phyloP scores from a whole-genome alignment of 1,284 basidiomycete species.

The Ceratobasidium sp. region DNA sequence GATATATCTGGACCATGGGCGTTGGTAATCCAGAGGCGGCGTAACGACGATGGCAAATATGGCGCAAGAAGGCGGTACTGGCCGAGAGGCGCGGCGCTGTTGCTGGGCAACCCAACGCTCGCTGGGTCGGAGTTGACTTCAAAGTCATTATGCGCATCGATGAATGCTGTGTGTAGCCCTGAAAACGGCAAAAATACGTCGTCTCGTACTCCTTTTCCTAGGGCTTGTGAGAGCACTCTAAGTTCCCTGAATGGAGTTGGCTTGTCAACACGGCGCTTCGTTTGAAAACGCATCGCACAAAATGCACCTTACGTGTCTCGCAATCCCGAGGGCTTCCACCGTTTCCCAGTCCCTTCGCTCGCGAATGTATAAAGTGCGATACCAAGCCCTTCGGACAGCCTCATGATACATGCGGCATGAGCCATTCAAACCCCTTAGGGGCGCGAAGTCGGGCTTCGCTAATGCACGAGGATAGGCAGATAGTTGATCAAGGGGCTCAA shows the following conservation, averaged over 20 bases:
- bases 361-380: constrained; percentile 8
- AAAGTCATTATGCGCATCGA: constrained; percentile 30
- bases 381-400: constrained; percentile 27
- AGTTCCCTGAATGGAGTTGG: background rate
- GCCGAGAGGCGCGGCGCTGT: constrained; percentile 2
- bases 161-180: background rate
- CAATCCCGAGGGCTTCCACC: background rate
- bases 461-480: background rate
- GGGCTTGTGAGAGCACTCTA: constrained; percentile 1
- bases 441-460: constrained; percentile 1
- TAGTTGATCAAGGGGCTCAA: background rate
- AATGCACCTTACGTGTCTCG: background rate
- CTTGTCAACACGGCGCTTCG: background rate
- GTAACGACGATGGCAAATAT: constrained; percentile 20
- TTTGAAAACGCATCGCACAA: background rate
- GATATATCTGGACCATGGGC: constrained; percentile 37
- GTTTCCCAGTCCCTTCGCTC: constrained; percentile 5
- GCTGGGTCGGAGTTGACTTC: background rate
- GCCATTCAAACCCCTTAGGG: background rate
- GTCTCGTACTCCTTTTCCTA: background rate
- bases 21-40: constrained; percentile 28
- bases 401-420: constrained; percentile 12
- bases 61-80: constrained; percentile 34
- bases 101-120: background rate
- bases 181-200: constrained; percentile 10